Evolutionary conservation across 1,284 basidiomycete genomes (phyloP), one percentile per base, ranked within the genome.

Genomic region (Trichosporon coremiiforme): DNA sequence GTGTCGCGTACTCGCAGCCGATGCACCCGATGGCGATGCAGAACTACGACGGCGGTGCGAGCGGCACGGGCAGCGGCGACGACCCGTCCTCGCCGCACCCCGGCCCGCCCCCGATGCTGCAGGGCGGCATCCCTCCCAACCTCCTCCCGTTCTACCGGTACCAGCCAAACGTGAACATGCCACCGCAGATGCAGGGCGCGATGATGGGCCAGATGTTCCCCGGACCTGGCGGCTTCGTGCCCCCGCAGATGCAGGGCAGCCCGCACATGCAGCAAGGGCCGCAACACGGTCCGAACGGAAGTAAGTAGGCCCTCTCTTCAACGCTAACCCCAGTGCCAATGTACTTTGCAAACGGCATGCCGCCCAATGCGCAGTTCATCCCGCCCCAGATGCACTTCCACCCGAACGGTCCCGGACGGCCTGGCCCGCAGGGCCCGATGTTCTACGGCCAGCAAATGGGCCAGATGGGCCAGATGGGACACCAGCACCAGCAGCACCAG

Each of bases 1-100:
- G 92, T 86, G 92, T 92, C 85, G 71, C 70, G 22, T 67, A 62
- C 57, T 73, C 57, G 71, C 91, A 81, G 41, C 78, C 76, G 2
- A 70, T 77, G 67, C 72, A 72, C 67, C 64, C 55, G n/a, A 67
- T 64, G 38, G 68, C 57, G 50, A 70, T 69, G 65, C 70, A 67
- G 29, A 66, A 65, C 13, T 62, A 64, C 15, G 20, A 41, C 31
- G 68, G 53, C 6, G 50, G 63, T 8, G 41, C 41, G 17, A n/a
- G 41, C 41, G 64, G 60, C 15, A 57, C 50, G 60, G 45, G 25
- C 9, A 53, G 65, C 36, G 73, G 67, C 17, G 71, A 71, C 13
- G 69, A 74, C 65, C 69, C 66, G n/a, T 45, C 66, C 25, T 72
- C 70, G 57, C 72, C 72, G 10, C 70, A 73, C 68, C 70, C 62